Percentiles rank a stretch among this genome's conserved stretches.
Evolutionary conservation across 495 filamentous ascomycete genomes (phyloP).

Genomic region (Penicillium odoratum): DNA sequence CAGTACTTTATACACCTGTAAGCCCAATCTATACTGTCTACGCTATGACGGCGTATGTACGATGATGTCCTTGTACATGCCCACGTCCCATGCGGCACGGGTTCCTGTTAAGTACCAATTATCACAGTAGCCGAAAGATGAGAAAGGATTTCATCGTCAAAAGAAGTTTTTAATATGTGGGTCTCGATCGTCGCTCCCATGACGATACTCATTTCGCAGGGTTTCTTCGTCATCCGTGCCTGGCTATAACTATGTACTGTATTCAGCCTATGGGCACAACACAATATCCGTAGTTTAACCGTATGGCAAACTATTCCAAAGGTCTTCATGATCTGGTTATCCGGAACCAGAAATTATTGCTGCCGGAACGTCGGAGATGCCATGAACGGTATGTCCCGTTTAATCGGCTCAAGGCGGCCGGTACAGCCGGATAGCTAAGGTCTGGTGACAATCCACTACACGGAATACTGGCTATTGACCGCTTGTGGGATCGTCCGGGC

Average conservation of each 20-base stretch:
- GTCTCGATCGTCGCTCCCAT: constrained; percentile 32
- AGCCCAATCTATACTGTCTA: not conserved
- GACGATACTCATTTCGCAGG: constrained; percentile 30
- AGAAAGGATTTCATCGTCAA: constrained; percentile 22
- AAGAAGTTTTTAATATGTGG: constrained; percentile 15
- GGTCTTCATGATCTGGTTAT: constrained; percentile 12
- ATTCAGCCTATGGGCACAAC: constrained; percentile 1
- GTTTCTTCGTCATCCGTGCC: constrained; percentile 28
- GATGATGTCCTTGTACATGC: constrained; percentile 13
- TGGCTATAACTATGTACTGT: constrained; percentile 8
- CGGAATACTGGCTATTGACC: constrained; percentile 17
- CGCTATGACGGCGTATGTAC: constrained; percentile 9
- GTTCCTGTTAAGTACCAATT: not conserved
- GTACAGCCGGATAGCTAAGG: constrained; percentile 25
- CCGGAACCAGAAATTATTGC: constrained; percentile 1
- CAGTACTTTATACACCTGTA: constrained; percentile 11
- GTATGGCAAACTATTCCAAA: constrained; percentile 12
- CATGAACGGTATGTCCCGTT: constrained; percentile 11
- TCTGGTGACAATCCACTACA: constrained; percentile 31
- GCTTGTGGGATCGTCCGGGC: constrained; percentile 13
- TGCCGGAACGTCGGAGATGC: not conserved
- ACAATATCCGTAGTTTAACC: not conserved
- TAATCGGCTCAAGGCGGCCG: constrained; percentile 24
- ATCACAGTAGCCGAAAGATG: not conserved
- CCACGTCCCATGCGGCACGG: constrained; percentile 1